Conservation (phyloP, 1,139 yeast species). For the Kurtzmaniella quercitrusa region DNA sequence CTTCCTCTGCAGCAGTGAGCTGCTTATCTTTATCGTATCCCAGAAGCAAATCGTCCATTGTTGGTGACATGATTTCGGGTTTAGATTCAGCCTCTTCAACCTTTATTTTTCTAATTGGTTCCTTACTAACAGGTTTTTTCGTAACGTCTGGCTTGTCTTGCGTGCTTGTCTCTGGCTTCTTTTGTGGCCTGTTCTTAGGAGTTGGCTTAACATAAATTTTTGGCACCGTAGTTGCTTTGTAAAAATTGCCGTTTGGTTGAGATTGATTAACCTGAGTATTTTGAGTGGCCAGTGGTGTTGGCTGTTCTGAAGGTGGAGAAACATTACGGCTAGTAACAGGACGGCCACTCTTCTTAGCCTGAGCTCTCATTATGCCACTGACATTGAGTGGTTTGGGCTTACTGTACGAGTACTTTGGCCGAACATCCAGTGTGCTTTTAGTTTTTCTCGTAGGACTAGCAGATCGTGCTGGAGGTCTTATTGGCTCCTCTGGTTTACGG, state of each 20-base stretch:
- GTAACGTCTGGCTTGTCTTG: neutral
- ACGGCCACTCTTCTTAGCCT: constrained; percentile 18
- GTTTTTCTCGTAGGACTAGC: constrained; percentile 5
- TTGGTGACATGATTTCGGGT: constrained; percentile 13
- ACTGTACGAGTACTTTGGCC: constrained; percentile 28
- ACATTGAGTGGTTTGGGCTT: constrained; percentile 43
- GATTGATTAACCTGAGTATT: too few relatives aligned
- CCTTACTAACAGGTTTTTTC: neutral
- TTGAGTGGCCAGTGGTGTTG: neutral
- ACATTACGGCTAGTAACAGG: neutral
- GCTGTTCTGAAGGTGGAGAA: neutral
- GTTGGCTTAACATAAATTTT: constrained; percentile 9
- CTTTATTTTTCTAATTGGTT: neutral
- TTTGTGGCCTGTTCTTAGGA: neutral
- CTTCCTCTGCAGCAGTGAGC: constrained; percentile 34
- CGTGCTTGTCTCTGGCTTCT: neutral
- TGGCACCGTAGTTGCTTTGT: constrained; percentile 7
- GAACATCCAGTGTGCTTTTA: constrained; percentile 1
- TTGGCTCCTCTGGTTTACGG: constrained; percentile 4
- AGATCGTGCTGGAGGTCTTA: constrained; percentile 10
- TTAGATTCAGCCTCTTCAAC: neutral
- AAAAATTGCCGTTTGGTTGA: neutral
- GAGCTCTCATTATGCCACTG: constrained; percentile 29
- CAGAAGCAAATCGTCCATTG: constrained; percentile 27
- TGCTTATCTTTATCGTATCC: constrained; percentile 19